These are phyloP conservation scores for Collybia sordida DNA, from an alignment of 768 basidiomycete species.

Conservation along the genomic window DNA sequence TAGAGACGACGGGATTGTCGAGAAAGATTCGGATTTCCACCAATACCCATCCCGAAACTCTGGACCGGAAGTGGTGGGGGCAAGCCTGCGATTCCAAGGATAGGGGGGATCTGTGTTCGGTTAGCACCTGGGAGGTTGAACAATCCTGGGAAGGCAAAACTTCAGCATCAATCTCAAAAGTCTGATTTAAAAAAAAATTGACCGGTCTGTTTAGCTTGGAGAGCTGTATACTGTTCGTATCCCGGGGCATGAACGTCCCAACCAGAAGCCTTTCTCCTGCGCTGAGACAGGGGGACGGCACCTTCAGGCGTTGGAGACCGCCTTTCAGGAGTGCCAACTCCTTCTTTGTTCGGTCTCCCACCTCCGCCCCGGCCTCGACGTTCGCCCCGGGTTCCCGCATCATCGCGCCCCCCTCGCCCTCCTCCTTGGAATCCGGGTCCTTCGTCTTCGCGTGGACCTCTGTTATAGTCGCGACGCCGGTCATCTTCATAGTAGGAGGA, in stretches of 20 bases:
- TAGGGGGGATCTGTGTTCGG: slow-evolving; percentile 82
- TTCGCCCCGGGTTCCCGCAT: slow-evolving; percentile 34
- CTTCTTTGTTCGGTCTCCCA: slow-evolving; percentile 50
- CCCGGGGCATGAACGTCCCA: slow-evolving; percentile 98
- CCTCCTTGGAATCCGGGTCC: slow-evolving; percentile 24
- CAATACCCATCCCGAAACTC: slow-evolving; percentile 84
- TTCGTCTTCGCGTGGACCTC: slow-evolving; percentile 43
- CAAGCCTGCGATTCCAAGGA: slow-evolving; percentile 77
- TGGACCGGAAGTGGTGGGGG: slow-evolving; percentile 83
- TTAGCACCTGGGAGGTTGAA: slow-evolving; percentile 97
- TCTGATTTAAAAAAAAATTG: slow-evolving; percentile 15
- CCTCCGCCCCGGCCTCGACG: slow-evolving; percentile 41
- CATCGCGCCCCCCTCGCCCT: slow-evolving; percentile 37
- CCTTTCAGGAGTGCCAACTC: slow-evolving; percentile 71
- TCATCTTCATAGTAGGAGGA: slow-evolving; percentile 46
- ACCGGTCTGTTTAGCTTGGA: slow-evolving; percentile 99
- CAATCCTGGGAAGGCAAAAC: slow-evolving; percentile 54
- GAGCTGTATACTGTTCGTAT: slow-evolving; percentile 91
- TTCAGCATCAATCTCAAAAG: slow-evolving; percentile 6
- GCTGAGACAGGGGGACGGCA: slow-evolving; percentile 75
- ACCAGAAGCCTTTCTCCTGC: slow-evolving; percentile 85
- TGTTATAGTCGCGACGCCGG: slow-evolving; percentile 42
- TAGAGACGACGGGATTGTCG: slow-evolving; percentile 95
- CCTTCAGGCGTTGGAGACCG: slow-evolving; percentile 91
- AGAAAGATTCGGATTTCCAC: slow-evolving; percentile 84